Conservation (phyloP, 768 basidiomycete genomes). For the Calocybe indica region DNA sequence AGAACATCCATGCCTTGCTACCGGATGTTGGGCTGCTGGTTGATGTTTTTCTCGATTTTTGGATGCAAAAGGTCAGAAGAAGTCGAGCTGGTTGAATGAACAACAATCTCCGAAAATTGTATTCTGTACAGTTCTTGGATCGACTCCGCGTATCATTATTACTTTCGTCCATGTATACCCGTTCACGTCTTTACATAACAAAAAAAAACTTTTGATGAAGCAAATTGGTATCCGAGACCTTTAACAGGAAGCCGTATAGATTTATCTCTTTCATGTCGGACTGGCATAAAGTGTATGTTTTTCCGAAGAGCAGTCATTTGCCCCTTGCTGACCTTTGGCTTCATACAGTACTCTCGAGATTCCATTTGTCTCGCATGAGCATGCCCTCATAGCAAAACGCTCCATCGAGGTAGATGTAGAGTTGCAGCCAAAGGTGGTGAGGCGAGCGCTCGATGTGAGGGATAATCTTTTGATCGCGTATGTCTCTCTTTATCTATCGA, state of each 20-base stretch:
- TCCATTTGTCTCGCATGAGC: slow-evolving; percentile 68
- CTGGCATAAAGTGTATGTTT: slow-evolving; percentile 54
- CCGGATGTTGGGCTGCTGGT: slow-evolving; percentile 13
- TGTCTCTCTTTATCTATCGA: slow-evolving; percentile 20
- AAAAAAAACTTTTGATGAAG: no score
- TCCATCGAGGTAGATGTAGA: slow-evolving; percentile 85
- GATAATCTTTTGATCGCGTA: slow-evolving; percentile 72
- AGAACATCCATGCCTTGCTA: not conserved
- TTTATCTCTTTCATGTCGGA: slow-evolving; percentile 6
- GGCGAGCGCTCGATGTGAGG: slow-evolving; percentile 62
- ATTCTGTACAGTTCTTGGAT: no score
- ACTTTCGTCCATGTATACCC: no score
- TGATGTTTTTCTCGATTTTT: slow-evolving; percentile 10
- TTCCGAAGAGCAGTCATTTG: not conserved
- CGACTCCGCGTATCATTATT: no score
- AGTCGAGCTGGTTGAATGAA: slow-evolving; percentile 15
- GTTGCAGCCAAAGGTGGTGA: slow-evolving; percentile 75
- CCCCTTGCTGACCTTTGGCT: slow-evolving; percentile 2
- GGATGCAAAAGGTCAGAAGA: slow-evolving; percentile 14
- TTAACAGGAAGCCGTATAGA: no score
- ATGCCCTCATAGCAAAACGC: slow-evolving; percentile 77
- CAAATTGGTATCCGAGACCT: no score
- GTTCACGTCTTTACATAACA: no score
- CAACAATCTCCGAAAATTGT: slow-evolving; percentile 8
- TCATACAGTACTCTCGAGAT: slow-evolving; percentile 54